Evolutionary conservation across 2,329 filamentous ascomycete genomes (phyloP).

Genomic region (Colletotrichum tamarilloi): DNA sequence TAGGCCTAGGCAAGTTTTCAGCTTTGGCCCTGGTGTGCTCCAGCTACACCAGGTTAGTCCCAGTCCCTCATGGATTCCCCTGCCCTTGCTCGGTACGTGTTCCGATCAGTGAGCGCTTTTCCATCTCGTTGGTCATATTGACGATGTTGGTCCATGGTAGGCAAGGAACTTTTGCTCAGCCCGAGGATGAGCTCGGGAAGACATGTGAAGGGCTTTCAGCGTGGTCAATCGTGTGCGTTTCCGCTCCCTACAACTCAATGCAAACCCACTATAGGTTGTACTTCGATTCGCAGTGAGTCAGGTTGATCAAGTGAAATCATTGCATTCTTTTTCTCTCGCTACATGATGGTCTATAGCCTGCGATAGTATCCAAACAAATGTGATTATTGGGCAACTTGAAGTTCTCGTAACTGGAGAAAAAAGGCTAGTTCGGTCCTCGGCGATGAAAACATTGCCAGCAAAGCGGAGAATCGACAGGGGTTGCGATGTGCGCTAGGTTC

Average conservation of each 20-base stretch:
- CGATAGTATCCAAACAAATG: too few species aligned
- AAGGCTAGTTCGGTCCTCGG: background rate
- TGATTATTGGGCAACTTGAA: background rate
- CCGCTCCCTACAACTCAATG: too few species aligned
- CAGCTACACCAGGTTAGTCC: background rate
- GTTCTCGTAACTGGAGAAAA: background rate
- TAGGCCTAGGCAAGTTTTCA: constrained; percentile 11
- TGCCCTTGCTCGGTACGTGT: constrained; percentile 2
- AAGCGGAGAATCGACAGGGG: background rate
- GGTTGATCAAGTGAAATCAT: too few species aligned
- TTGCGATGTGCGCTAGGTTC: background rate
- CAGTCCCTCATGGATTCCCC: background rate
- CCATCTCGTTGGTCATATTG: background rate
- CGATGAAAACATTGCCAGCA: background rate
- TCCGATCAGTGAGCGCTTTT: constrained; percentile 5
- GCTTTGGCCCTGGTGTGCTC: background rate
- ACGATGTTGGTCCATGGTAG: background rate
- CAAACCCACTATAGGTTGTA: too few species aligned
- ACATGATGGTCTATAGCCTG: too few species aligned
- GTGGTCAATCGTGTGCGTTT: too few species aligned
- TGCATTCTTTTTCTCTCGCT: too few species aligned
- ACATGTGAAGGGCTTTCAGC: background rate
- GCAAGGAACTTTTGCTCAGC: background rate
- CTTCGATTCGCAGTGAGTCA: too few species aligned
- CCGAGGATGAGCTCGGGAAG: background rate